Evolutionary conservation across 345 rosid species (phyloP).

Genomic region (Gossypium australe): DNA sequence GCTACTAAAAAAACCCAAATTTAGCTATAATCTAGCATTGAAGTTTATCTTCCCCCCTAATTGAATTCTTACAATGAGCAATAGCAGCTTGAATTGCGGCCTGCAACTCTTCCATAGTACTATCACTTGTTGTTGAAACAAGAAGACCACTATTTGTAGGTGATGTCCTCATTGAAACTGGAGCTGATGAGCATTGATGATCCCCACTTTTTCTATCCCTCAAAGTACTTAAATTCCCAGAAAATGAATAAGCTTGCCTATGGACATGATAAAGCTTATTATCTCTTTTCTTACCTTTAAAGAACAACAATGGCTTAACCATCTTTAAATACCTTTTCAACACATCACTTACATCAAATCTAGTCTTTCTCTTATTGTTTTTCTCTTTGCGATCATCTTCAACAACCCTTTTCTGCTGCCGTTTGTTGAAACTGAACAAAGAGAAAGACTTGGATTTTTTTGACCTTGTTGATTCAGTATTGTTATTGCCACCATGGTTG

Average conservation of each 20-base stretch:
- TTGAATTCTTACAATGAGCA: conserved; percentile 95
- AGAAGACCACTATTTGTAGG: conserved; percentile 81
- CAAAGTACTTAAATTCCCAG: conserved; percentile 32
- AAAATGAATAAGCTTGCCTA: conserved; percentile 44
- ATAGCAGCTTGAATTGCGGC: conserved; percentile 96
- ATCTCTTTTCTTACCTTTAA: conserved; percentile 44
- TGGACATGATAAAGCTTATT: conserved; percentile 25
- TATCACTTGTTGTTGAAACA: conserved; percentile 47
- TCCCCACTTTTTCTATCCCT: conserved; percentile 19
- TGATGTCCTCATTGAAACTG: conserved; percentile 85
- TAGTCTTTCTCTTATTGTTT: conserved; percentile 38
- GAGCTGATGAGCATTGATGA: conserved; percentile 48
- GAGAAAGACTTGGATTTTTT: conserved; percentile 68
- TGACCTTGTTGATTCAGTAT: conserved; percentile 21
- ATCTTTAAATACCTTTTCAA: conserved; percentile 53
- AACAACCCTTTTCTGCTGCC: conserved; percentile 42
- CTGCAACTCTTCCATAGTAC: conserved; percentile 95
- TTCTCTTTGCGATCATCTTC: conserved; percentile 29
- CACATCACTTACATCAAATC: conserved; percentile 56
- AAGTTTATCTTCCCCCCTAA: conserved; percentile 42
- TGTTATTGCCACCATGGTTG: neutral
- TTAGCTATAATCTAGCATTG: conserved; percentile 6
- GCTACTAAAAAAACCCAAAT: neutral
- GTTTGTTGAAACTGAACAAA: conserved; percentile 49
- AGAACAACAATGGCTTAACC: conserved; percentile 45